Conservation (phyloP, 2,329 filamentous ascomycete genomes). For the Trichoderma lentiforme region DNA sequence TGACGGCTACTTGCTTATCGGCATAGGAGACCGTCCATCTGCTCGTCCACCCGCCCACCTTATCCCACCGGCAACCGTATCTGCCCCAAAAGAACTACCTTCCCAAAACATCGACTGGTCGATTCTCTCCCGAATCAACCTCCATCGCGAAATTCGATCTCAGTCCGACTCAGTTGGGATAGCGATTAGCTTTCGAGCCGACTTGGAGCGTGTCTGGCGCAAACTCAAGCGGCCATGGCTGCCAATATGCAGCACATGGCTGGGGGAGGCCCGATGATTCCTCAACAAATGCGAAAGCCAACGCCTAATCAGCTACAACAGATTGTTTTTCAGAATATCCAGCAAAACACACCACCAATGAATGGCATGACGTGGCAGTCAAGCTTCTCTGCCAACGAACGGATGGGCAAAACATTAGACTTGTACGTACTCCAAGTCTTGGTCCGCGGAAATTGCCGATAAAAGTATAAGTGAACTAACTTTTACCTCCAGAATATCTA, state of each 20-base stretch:
- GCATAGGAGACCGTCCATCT: constrained; percentile 5
- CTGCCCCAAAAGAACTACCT: neutral
- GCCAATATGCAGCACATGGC: constrained; percentile 58
- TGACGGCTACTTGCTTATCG: constrained; percentile 24
- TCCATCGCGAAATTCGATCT: neutral
- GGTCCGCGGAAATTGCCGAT: no score
- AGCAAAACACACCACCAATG: constrained; percentile 32
- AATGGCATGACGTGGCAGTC: constrained; percentile 40
- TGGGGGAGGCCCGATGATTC: constrained; percentile 45
- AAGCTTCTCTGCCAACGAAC: constrained; percentile 37
- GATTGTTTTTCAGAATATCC: constrained; percentile 40
- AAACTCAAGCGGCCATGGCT: constrained; percentile 51
- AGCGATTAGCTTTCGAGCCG: neutral
- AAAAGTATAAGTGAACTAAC: neutral
- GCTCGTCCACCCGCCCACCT: neutral
- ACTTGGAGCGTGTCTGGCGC: constrained; percentile 24
- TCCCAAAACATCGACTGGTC: neutral
- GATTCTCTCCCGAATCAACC: neutral
- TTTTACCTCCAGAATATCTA: constrained; percentile 44
- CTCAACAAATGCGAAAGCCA: constrained; percentile 39
- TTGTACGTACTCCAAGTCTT: constrained; percentile 36
- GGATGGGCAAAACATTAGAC: constrained; percentile 42
- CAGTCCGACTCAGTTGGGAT: neutral
- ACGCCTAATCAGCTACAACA: constrained; percentile 34
- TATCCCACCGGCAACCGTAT: neutral